Base-by-base conservation (phyloP, 768 basidiomycete genomes). In the Phaeotremella fagi region DNA sequence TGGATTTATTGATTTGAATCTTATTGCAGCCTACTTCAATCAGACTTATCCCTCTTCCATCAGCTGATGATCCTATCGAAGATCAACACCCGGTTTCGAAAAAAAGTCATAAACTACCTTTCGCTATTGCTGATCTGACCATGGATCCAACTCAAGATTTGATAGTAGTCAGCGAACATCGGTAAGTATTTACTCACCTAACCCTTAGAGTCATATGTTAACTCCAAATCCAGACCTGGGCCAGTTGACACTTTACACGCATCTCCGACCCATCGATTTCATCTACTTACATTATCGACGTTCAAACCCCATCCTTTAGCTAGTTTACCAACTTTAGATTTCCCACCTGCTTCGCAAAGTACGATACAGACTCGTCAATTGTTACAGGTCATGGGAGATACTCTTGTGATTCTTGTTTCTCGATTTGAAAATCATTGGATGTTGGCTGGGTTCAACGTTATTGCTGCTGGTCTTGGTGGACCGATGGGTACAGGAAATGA, bases 131-230 rank as follows among this genome's bases (percentile, higher is more conserved):
- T 1, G 72, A 73, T 52, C 42, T 73, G 41, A 73, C 72, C 5
- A 79, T 87, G 76, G 85, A 86, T 64, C 82, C 83, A 16, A 78
- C 81, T 22, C 84, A 85, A 61, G 81, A 86, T 66, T 77, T 87
- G 27, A 75, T 85, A 7, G 77, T 85, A 31, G 72, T 72, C 41
- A 67, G 82, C 45, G 68, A 70, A 49, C 50, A 64, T 37, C 43
- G 63, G 65, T 67, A 63, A 83, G 57, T 74, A 6, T 35, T 12
- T 41, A 7, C 38, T 41, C 72, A 18, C 79, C 78, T 3, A 80
- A 11, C 26, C 27, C 15, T 47, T 36, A 50, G 12, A 18, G 18
- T 28, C 20, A 16, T n/a, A n/a, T 15, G 20, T 12, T 53, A 31
- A 53, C 44, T 29, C 38, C 20, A 26, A 25, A 7, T 25, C 4